These are phyloP conservation scores for Colletotrichum musae DNA, from an alignment of 2,329 filamentous ascomycete genomes.

Conservation along the genomic window DNA sequence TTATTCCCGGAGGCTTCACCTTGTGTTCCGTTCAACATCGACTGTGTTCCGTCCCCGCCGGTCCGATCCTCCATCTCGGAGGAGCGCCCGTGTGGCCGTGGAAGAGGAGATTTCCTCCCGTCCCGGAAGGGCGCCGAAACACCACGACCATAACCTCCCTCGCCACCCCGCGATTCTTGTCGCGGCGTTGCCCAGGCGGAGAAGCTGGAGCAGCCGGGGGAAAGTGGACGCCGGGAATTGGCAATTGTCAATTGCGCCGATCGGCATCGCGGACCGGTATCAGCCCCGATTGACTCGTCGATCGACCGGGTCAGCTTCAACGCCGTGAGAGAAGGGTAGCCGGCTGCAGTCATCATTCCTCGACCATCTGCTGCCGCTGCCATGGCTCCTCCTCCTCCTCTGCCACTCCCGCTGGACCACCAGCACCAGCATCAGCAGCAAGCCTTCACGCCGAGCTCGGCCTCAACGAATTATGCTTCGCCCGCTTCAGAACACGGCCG, in stretches of 20 bases:
- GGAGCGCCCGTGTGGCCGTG: no score
- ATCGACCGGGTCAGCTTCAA: background rate
- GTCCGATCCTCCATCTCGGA: no score
- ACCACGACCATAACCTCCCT: no score
- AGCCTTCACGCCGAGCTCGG: constrained; percentile 27
- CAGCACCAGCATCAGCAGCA: constrained; percentile 15
- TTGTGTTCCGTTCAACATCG: no score
- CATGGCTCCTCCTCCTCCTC: constrained; percentile 19
- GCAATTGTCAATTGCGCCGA: background rate
- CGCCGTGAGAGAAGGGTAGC: background rate
- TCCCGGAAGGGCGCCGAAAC: no score
- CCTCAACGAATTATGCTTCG: constrained; percentile 34
- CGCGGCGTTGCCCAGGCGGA: background rate
- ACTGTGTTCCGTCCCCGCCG: no score
- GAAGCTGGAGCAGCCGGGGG: background rate
- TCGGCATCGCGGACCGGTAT: background rate
- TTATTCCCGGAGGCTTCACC: constrained; percentile 30
- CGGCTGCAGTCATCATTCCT: background rate
- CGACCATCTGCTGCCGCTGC: background rate
- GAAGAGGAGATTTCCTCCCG: no score
- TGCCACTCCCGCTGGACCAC: background rate
- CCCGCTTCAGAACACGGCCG: constrained; percentile 30
- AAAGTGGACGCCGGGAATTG: background rate
- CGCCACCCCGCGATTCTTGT: no score
- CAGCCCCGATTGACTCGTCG: background rate